These are phyloP conservation scores for Psilocybe azurescens DNA, from an alignment of 768 basidiomycete genomes.

Conservation along the genomic window DNA sequence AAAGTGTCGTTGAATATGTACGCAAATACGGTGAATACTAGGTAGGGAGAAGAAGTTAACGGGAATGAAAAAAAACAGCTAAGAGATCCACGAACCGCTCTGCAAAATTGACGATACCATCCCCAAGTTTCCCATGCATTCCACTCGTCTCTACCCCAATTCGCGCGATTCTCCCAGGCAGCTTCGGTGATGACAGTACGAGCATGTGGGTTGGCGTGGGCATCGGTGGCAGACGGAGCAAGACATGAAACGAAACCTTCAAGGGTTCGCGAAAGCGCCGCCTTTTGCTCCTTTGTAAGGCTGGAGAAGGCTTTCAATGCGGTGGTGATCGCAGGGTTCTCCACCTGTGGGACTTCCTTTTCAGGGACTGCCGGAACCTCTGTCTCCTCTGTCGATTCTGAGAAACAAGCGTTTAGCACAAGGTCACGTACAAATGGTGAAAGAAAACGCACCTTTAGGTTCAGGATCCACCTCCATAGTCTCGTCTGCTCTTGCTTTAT, in stretches of 20 bases:
- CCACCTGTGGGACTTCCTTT: constrained; percentile 48
- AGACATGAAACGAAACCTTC: constrained; percentile 78
- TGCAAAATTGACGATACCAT: constrained; percentile 90
- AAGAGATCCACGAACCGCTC: constrained; percentile 57
- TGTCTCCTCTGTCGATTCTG: constrained; percentile 10
- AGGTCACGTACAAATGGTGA: not conserved
- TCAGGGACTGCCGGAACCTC: constrained; percentile 33
- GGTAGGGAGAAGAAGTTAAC: not conserved
- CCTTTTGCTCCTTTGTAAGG: constrained; percentile 78
- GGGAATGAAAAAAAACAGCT: not conserved
- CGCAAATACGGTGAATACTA: constrained; percentile 85
- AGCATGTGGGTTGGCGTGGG: constrained; percentile 54
- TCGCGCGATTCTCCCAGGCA: constrained; percentile 72
- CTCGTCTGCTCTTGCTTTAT: constrained; percentile 64
- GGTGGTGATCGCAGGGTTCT: constrained; percentile 71
- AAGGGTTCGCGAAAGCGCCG: constrained; percentile 71
- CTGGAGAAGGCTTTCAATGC: constrained; percentile 79
- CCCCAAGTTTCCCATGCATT: constrained; percentile 87
- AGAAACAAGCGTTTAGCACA: not conserved
- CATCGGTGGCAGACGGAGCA: constrained; percentile 45
- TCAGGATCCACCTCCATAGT: constrained; percentile 79
- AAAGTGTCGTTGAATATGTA: constrained; percentile 73
- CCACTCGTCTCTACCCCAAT: constrained; percentile 81
- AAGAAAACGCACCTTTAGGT: constrained; percentile 43
- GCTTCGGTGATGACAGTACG: constrained; percentile 64